These are phyloP conservation scores for Cokeromyces recurvatus DNA, from an alignment of 371 early-diverging fungal species.

Conservation along the genomic window DNA sequence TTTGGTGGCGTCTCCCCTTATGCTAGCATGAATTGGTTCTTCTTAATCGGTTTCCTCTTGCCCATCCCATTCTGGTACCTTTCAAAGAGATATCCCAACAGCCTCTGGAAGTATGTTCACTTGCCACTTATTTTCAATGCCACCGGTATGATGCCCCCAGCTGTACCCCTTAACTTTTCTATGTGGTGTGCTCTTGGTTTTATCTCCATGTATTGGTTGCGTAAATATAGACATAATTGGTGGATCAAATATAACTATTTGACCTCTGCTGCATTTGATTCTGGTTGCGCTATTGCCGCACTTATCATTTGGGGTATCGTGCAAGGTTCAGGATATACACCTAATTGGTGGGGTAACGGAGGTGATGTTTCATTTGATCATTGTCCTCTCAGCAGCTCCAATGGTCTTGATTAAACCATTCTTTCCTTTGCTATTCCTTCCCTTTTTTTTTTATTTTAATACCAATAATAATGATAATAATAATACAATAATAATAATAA, in stretches of 20 bases:
- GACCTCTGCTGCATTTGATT: conserved; percentile 72
- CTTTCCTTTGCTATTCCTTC: no score
- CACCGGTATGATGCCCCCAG: conserved; percentile 70
- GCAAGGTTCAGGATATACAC: conserved; percentile 14
- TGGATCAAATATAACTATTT: conserved; percentile 71
- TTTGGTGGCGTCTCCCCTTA: conserved; percentile 62
- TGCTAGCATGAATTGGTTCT: conserved; percentile 48
- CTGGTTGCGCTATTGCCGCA: conserved; percentile 53
- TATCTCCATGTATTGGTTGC: conserved; percentile 58
- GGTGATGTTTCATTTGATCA: neutral
- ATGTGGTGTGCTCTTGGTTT: conserved; percentile 64
- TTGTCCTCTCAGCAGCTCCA: no score
- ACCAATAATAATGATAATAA: no score
- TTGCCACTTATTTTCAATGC: conserved; percentile 63
- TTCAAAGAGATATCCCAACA: conserved; percentile 42
- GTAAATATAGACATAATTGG: conserved; percentile 55
- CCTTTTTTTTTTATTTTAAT: no score
- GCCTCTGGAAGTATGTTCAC: conserved; percentile 57
- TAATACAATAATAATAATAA: no score
- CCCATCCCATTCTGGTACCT: conserved; percentile 57
- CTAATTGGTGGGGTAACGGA: conserved; percentile 44
- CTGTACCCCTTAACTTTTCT: conserved; percentile 49
- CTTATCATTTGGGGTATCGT: conserved; percentile 48
- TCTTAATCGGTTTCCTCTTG: conserved; percentile 60
- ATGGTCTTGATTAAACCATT: no score